phyloP scores from a whole-genome alignment of 2,329 filamentous ascomycete genomes.

The Ophiostoma angusticollis region DNA sequence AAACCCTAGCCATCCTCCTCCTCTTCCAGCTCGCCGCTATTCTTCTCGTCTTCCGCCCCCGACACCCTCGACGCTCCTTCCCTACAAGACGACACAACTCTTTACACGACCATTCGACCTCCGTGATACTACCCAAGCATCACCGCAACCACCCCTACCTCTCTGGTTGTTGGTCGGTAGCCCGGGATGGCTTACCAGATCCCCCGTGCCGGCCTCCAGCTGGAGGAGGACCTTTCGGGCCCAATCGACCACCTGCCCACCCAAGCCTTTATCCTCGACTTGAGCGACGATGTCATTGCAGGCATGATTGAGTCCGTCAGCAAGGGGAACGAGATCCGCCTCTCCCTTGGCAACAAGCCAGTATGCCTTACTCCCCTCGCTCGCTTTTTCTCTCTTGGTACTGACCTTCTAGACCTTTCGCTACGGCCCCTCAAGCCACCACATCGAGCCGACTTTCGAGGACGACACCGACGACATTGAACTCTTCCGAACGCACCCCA shows the following conservation, averaged over 20 bases:
- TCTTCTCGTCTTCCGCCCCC: neutral
- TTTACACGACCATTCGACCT: neutral
- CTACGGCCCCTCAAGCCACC: constrained; percentile 38
- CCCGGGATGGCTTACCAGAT: constrained; percentile 33
- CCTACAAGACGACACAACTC: neutral
- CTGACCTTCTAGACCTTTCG: constrained; percentile 32
- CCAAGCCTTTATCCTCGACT: constrained; percentile 45
- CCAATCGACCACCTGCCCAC: constrained; percentile 31
- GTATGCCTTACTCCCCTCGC: constrained; percentile 32
- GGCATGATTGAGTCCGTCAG: constrained; percentile 49
- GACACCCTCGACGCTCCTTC: neutral
- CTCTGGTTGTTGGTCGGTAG: constrained; percentile 14
- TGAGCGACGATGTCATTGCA: constrained; percentile 46
- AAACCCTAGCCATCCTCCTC: neutral
- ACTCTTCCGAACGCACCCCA: constrained; percentile 41
- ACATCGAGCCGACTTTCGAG: constrained; percentile 29
- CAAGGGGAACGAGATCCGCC: constrained; percentile 41
- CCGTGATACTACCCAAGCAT: no score
- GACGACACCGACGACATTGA: constrained; percentile 29
- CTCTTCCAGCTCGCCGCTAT: neutral
- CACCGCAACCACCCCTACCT: constrained; percentile 1
- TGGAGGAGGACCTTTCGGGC: constrained; percentile 41
- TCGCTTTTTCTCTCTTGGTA: neutral
- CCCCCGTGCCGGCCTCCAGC: constrained; percentile 43
- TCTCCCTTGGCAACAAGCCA: constrained; percentile 44